Base-by-base conservation (phyloP, 805 yeast species). In the Helenozyma rhizophorensis region DNA sequence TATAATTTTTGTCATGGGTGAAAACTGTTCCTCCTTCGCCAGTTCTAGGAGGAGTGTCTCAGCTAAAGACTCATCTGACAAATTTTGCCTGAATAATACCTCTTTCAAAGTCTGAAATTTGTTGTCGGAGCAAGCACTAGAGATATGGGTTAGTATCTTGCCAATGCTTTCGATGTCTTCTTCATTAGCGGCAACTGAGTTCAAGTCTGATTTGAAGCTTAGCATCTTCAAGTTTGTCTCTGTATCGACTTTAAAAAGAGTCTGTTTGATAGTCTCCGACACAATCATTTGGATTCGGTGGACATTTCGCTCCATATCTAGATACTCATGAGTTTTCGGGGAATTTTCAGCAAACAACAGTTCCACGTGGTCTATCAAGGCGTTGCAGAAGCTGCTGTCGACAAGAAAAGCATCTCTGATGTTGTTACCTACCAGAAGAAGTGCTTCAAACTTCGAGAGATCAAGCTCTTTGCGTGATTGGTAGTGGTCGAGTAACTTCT, bases 321-420 rank as follows among this genome's bases (percentile, higher is more conserved):
- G 38, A 46, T 54, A 64, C 40, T 65, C 67, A 39, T 66, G 72
- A 9, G 53, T 49, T n/a, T 37, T 33, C 0, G 69, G 69, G 14
- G 50, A 50, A 4, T 37, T 25, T 6, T 53, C 52, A 6, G 35
- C 37, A 38, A 50, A 65, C 13, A 63, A 33, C 6, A 40, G 31
- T 26, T 64, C 66, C 9, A 63, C 40, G 33, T 60, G 56, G 9
- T 24, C 24, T 11, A 56, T 51, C 30, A 51, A 51, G 7, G 32
- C 18, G 4, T 18, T 9, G 31, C 44, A 54, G 23, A 60, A 52
- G 11, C 27, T 36, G 14, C 48, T 55, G 31, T 49, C 50, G 10
- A 62, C 19, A 4, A 48, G 14, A 9, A 24, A 19, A 11, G 33
- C 23, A 2, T 28, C 28, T 4, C 24, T 24, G 4, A 21, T 27